Conservation (phyloP, 371 early-diverging fungal species). For the Nematocida displodere region DNA sequence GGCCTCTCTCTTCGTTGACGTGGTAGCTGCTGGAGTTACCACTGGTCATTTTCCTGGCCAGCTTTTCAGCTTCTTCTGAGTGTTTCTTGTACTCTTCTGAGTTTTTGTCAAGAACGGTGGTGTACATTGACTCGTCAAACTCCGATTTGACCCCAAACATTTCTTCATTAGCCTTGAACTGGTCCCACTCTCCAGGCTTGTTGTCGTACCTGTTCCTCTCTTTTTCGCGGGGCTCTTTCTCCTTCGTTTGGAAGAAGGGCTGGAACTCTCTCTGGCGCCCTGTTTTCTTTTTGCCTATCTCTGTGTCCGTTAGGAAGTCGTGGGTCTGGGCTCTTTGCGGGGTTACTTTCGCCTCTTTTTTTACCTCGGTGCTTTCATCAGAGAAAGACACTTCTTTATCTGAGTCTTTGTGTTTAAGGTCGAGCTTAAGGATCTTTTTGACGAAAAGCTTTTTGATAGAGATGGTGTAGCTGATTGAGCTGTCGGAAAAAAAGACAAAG, state of each 20-base stretch:
- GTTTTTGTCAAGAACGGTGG: conserved; percentile 77
- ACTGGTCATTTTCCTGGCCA: conserved; percentile 82
- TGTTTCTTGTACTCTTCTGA: conserved; percentile 76
- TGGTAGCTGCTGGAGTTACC: conserved; percentile 72
- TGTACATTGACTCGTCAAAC: conserved; percentile 87
- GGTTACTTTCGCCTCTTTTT: not conserved
- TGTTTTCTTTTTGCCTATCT: conserved; percentile 30
- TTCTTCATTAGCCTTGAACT: conserved; percentile 86
- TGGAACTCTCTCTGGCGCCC: not conserved
- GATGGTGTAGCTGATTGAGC: conserved; percentile 22
- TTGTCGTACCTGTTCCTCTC: not conserved
- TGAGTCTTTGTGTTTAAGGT: not conserved
- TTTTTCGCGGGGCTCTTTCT: not conserved
- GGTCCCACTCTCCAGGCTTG: conserved; percentile 73
- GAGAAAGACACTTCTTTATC: not conserved
- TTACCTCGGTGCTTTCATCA: not conserved
- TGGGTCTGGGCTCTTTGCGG: not conserved
- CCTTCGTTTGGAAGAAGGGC: not conserved
- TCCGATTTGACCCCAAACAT: conserved; percentile 85
- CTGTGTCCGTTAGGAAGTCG: conserved; percentile 4
- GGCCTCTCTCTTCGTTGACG: conserved; percentile 81
- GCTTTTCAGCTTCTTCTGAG: conserved; percentile 75
- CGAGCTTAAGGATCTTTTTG: not conserved
- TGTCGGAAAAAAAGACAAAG: conserved; percentile 39
- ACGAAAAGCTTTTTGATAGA: conserved; percentile 20